Percentiles rank a stretch among this genome's conserved stretches.
Conservation (phyloP, 331 rosid genomes). For the Telfairia occidentalis region DNA sequence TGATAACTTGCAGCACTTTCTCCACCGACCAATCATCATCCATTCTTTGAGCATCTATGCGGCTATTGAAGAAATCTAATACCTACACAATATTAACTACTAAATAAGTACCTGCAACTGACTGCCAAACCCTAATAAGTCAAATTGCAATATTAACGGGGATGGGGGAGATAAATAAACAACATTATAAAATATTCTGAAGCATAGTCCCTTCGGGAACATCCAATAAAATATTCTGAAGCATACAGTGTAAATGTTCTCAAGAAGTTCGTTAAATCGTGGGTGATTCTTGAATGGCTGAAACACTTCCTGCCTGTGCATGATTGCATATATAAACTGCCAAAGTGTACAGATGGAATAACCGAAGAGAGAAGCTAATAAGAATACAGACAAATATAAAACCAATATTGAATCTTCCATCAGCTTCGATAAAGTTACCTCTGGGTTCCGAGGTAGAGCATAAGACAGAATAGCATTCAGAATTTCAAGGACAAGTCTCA, state of each 20-base stretch:
- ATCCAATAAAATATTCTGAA: not conserved
- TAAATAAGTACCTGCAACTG: constrained; percentile 6
- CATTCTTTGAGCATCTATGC: constrained; percentile 77
- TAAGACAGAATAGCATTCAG: constrained; percentile 87
- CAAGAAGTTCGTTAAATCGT: constrained; percentile 85
- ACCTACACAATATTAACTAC: constrained; percentile 42
- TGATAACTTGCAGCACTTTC: constrained; percentile 84
- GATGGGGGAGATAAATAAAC: not conserved
- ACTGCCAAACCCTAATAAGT: not conserved
- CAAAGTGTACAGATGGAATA: constrained; percentile 15
- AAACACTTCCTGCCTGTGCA: constrained; percentile 98
- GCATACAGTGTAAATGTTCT: constrained; percentile 81
- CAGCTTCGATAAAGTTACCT: constrained; percentile 40
- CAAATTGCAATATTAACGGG: not conserved
- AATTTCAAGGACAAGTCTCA: constrained; percentile 97
- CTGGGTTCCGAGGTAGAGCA: constrained; percentile 97
- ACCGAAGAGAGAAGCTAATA: constrained; percentile 5
- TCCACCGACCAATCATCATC: constrained; percentile 89
- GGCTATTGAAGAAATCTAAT: constrained; percentile 90
- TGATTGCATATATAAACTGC: constrained; percentile 88
- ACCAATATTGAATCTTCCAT: not conserved
- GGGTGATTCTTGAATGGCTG: constrained; percentile 94
- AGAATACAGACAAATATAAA: constrained; percentile 5
- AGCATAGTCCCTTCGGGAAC: not conserved
- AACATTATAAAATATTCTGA: not conserved